Evolutionary conservation across 1,284 basidiomycete species (phyloP).

Genomic region (Boletellus deceptivus): DNA sequence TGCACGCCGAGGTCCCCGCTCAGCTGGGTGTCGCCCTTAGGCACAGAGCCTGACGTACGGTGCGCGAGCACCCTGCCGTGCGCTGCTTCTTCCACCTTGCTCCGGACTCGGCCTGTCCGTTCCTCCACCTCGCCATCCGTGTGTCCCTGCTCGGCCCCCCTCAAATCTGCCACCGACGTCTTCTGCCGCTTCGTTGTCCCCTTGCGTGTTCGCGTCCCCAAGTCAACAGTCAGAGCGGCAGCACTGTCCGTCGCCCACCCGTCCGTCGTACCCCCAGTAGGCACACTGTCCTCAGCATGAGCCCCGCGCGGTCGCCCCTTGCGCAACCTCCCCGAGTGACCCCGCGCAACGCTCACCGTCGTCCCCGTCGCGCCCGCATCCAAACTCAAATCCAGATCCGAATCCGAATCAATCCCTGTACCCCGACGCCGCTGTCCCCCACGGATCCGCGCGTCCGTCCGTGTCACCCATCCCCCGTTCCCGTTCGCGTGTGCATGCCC

Average conservation of each 20-base stretch:
- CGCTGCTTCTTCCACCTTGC: neutral
- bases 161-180: slow-evolving; percentile 25
- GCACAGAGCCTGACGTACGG: neutral
- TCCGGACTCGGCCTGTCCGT: neutral
- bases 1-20: neutral
- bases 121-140: slow-evolving; percentile 26
- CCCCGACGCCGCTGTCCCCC: neutral
- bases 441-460: slow-evolving; percentile 27
- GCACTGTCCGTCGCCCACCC: slow-evolving; percentile 27
- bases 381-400: slow-evolving; percentile 5
- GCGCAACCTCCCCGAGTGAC: slow-evolving; percentile 19
- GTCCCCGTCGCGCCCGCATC: neutral
- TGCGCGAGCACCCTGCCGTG: neutral
- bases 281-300: too few relatives aligned
- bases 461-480: slow-evolving; percentile 26
- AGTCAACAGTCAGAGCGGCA: neutral
- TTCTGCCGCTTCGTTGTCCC: slow-evolving; percentile 14
- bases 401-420: slow-evolving; percentile 2
- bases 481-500: neutral
- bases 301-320: slow-evolving; percentile 20
- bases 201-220: neutral
- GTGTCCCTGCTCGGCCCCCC: slow-evolving; percentile 25
- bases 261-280: slow-evolving; percentile 2
- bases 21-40: neutral
- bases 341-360: neutral